Evolutionary conservation across 2,329 filamentous ascomycete species (phyloP), one percentile per base, ranked within the genome.

Genomic region (Sarocladium kiliense): DNA sequence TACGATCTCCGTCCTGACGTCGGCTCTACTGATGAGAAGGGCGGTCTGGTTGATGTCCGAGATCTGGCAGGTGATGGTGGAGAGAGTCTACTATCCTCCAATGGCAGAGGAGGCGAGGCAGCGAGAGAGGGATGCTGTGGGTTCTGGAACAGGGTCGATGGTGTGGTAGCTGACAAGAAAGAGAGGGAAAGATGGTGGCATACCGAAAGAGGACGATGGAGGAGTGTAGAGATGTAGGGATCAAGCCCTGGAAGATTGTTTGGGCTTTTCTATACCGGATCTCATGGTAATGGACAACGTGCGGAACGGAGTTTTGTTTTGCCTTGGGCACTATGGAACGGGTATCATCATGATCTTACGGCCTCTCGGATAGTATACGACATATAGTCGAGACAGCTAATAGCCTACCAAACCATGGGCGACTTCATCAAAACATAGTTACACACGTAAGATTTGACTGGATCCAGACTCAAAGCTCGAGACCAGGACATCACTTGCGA

Each of bases 1-100:
- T 91, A 91, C 63, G 71, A 75, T 39, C 70, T 91, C 11, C 66
- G 72, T 16, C 77, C 87, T 0, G 85, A 88, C 54, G 61, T 66
- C 0, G 82, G 82, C 0, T 79, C 75, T 1, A 72, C 73, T 2
- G 81, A 85, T 57, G 78, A 81, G 27, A 75, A 79, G 49, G 80
- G 82, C 16, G 79, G 81, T 1, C 67, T 86, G 2, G 72, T 81
- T 1, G 77, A 77, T 37, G 67, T 84, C 3, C 65, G 71, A 4
- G 80, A 84, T 53, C 60, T 86, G 16, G 60, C 81, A 9, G 68
- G 69, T 2, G 74, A 77, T 21, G 64, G 71, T 1, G 79, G 76
- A 16, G 81, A 83, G 63, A 71, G 68, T 21, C 59, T 76, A 0
- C 58, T 44, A 0, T 26, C 16, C 32, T 9, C 50, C 3, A 39